Base-by-base conservation (phyloP, 1,139 yeast species). In the Fermentozyma sake region DNA sequence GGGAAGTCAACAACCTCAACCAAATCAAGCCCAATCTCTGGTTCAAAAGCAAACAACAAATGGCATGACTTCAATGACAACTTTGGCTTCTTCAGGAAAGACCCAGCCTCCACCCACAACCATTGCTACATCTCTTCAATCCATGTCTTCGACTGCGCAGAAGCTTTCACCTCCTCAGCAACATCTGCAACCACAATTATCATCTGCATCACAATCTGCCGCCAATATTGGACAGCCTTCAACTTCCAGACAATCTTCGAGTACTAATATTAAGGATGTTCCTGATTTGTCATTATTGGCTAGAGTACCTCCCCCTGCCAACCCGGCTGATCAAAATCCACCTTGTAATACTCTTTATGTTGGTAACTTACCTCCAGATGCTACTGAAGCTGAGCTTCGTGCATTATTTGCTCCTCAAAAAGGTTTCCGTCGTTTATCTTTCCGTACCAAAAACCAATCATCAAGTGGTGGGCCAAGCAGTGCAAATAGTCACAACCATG, bases 291-390 rank as follows among this genome's bases (percentile, higher is more conserved):
- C 86, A 2, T 58, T 81, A 26, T 58, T 82, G 26, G 86, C 89
- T 0, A 60, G 85, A 37, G 86, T 89, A 14, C 89, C 96, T 19
- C 96, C 96, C 2, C 97, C 97, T 4, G 96, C 96, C 3, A 91
- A 91, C 46, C 98, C 98, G 1, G 98, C 98, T 3, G 98, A 91
- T 57, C 98, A 91, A 58, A 91, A 91, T 49, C 98, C 98, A 7
- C 98, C 98, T 6, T 91, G 98, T 61, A 91, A 91, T 54, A 91
- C 98, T 0, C 66, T 91, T 33, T 91, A 91, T 47, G 98, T 91
- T 28, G 98, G 98, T 13, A 91, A 91, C 52, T 69, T 91, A 45
- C 98, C 98, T 3, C 96, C 96, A 7, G 96, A 91, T 62, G 95
- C 97, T 3, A 80, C 95, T 3, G 98, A 91, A 52, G 84, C 83